Conservation (phyloP, 208 protist genomes). For the Crithidia thermophila region DNA sequence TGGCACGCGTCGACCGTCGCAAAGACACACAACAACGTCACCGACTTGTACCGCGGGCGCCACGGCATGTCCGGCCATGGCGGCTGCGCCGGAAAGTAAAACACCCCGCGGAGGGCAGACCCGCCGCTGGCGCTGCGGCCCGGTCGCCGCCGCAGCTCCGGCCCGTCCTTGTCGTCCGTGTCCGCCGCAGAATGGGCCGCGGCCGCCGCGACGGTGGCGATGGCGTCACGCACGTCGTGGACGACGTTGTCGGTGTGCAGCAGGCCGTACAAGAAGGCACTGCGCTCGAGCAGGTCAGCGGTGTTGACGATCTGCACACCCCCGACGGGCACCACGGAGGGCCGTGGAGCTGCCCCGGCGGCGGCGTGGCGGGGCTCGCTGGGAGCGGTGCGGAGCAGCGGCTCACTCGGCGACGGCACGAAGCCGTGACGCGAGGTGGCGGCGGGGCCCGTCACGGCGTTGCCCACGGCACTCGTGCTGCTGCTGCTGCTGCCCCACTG, state of each 20-base stretch:
- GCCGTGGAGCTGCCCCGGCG: background rate
- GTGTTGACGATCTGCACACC: background rate
- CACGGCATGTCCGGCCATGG: constrained; percentile 33
- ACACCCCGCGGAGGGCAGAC: constrained; percentile 12
- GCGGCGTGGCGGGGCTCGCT: background rate
- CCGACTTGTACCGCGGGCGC: constrained; percentile 23
- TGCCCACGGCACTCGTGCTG: too few relatives aligned
- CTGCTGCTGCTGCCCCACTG: too few relatives aligned
- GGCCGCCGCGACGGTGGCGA: constrained; percentile 4
- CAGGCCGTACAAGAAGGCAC: constrained; percentile 28
- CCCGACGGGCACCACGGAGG: background rate
- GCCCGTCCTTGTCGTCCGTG: background rate
- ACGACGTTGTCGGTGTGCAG: constrained; percentile 22
- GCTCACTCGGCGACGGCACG: background rate
- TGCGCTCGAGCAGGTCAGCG: constrained; percentile 15
- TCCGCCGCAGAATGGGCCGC: background rate
- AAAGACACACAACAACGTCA: constrained; percentile 25
- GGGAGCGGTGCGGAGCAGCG: background rate
- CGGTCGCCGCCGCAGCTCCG: background rate
- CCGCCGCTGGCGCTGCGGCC: background rate
- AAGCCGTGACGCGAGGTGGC: too few relatives aligned
- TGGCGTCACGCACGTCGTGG: constrained; percentile 31
- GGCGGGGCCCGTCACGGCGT: too few relatives aligned
- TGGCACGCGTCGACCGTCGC: constrained; percentile 3
- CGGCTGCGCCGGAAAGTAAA: constrained; percentile 17